phyloP scores from a whole-genome alignment of 2,329 filamentous ascomycete species.

The Elsinoe australis region DNA sequence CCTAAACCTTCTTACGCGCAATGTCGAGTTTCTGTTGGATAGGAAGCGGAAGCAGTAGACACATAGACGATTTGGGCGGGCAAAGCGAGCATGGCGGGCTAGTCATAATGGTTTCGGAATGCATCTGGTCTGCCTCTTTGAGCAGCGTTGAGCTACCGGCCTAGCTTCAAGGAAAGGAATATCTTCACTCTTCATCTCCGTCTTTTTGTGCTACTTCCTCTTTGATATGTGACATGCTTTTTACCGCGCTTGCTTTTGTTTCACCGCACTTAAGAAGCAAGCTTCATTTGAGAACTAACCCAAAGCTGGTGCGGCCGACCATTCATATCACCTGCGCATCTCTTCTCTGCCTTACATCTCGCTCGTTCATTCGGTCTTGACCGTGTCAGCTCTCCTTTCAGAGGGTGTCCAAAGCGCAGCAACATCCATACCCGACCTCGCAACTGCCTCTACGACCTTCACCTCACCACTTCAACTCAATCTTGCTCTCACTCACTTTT shows the following conservation, averaged over 20 bases:
- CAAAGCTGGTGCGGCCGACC: too few species aligned
- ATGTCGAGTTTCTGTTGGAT: constrained; percentile 36
- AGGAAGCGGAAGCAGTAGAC: constrained; percentile 18
- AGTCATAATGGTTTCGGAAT: constrained; percentile 13
- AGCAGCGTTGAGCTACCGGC: constrained; percentile 9
- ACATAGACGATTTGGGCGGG: constrained; percentile 15
- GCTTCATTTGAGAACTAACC: background rate
- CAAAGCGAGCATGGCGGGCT: background rate
- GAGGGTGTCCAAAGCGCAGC: too few species aligned
- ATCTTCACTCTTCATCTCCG: constrained; percentile 10
- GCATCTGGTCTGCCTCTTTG: background rate
- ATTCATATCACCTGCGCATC: too few species aligned
- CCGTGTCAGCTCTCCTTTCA: too few species aligned
- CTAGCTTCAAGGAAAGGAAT: constrained; percentile 11
- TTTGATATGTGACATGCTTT: background rate
- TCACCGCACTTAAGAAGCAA: background rate
- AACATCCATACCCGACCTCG: too few species aligned
- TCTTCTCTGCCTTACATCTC: too few species aligned
- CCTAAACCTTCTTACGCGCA: constrained; percentile 29
- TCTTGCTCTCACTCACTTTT: too few species aligned
- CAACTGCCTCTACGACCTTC: too few species aligned
- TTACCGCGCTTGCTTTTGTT: background rate
- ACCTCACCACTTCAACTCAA: too few species aligned
- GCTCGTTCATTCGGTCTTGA: too few species aligned
- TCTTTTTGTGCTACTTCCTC: background rate